Evolutionary conservation across 805 yeast genomes (phyloP).

Genomic region (Saccharomyces kudriavzevii): DNA sequence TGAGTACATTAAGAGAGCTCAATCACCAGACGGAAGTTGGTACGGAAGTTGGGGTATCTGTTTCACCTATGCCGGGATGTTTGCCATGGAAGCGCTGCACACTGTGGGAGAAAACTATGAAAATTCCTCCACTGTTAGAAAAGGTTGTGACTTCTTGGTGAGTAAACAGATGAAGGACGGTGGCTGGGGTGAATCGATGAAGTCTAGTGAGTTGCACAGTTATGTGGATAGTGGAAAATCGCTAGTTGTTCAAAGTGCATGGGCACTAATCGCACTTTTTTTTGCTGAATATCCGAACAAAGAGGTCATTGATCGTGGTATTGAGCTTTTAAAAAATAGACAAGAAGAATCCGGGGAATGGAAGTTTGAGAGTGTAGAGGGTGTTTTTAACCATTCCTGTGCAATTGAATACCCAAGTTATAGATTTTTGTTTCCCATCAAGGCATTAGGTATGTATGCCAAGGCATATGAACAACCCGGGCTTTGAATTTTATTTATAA

Average conservation of each 20-base stretch:
- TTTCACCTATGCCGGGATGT: conserved; percentile 93
- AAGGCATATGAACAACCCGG: conserved; percentile 7
- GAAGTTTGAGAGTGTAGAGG: conserved; percentile 79
- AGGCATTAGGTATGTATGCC: conserved; percentile 75
- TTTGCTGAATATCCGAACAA: conserved; percentile 73
- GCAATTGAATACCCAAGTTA: conserved; percentile 96
- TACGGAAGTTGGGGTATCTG: conserved; percentile 99
- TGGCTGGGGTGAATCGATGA: conserved; percentile 96
- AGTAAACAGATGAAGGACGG: conserved; percentile 77
- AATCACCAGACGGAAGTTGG: conserved; percentile 85
- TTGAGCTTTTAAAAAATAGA: conserved; percentile 51
- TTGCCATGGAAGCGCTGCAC: conserved; percentile 86
- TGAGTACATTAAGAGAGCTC: conserved; percentile 58
- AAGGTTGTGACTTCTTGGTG: conserved; percentile 80
- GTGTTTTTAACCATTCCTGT: conserved; percentile 90
- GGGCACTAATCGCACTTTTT: conserved; percentile 80
- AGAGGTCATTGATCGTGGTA: conserved; percentile 53
- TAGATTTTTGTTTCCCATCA: conserved; percentile 79
- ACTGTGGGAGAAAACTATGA: conserved; percentile 57
- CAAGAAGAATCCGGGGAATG: conserved; percentile 79
- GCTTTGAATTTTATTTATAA: background rate
- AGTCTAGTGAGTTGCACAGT: conserved; percentile 71
- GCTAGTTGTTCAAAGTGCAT: conserved; percentile 80
- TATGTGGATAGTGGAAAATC: conserved; percentile 62
- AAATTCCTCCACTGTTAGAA: conserved; percentile 52